These are phyloP conservation scores for Alternaria sp. DNA, from an alignment of 2,329 filamentous ascomycete species.

Conservation along the genomic window DNA sequence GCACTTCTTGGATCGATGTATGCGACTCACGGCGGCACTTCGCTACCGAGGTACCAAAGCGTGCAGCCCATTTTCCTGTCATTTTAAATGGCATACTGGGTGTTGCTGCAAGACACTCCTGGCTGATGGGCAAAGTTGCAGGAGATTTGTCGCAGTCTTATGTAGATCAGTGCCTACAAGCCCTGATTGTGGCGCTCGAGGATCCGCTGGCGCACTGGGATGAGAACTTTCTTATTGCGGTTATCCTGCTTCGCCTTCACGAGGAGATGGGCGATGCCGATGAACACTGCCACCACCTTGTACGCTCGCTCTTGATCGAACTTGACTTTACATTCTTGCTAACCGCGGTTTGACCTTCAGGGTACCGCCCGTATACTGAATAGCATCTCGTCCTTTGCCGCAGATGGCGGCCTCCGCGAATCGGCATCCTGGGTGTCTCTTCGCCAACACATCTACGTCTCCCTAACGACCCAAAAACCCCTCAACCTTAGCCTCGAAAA, in stretches of 20 bases:
- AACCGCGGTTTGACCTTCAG: background rate
- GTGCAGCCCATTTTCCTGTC: conserved; percentile 58
- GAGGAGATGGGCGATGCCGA: conserved; percentile 57
- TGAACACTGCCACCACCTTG: conserved; percentile 52
- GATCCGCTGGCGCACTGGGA: conserved; percentile 55
- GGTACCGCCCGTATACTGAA: conserved; percentile 52
- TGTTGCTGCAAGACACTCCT: conserved; percentile 57
- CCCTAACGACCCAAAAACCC: conserved; percentile 47
- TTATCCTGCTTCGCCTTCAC: conserved; percentile 60
- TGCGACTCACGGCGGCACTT: conserved; percentile 49
- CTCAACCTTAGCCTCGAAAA: conserved; percentile 44
- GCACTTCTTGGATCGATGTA: conserved; percentile 43
- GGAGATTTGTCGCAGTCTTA: conserved; percentile 58
- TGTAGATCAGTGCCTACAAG: conserved; percentile 57
- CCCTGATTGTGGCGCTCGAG: conserved; percentile 58
- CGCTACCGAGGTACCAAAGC: conserved; percentile 57
- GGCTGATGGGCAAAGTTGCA: conserved; percentile 49
- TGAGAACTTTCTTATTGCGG: conserved; percentile 58
- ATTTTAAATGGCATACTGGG: conserved; percentile 59
- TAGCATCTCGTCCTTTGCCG: conserved; percentile 50
- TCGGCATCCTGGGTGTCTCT: conserved; percentile 55
- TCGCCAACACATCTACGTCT: conserved; percentile 54
- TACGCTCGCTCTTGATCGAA: background rate
- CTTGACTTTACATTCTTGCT: background rate
- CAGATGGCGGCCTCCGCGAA: conserved; percentile 53